phyloP scores from a whole-genome alignment of 2,329 filamentous ascomycete species.

The Ophiostoma sp. region DNA sequence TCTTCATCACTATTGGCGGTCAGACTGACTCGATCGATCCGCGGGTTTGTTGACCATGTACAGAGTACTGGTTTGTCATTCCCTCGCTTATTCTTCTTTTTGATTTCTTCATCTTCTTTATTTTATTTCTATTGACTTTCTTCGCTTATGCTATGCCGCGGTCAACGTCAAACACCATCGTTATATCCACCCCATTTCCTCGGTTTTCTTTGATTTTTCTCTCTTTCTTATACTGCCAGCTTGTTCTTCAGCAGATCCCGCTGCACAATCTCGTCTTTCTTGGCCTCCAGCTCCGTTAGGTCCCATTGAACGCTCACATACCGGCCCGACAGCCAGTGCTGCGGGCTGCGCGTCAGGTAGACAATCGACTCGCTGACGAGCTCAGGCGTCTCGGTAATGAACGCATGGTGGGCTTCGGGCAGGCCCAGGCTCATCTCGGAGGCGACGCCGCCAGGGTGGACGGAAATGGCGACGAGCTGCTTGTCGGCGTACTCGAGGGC shows the following conservation, averaged over 20 bases:
- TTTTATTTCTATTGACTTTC: background rate
- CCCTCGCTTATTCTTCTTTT: conserved; percentile 1
- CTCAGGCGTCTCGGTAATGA: conserved; percentile 41
- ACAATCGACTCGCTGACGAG: conserved; percentile 46
- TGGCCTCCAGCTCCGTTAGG: conserved; percentile 45
- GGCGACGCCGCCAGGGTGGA: conserved; percentile 44
- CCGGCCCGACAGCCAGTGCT: conserved; percentile 48
- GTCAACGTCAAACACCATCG: background rate
- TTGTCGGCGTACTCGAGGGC: conserved; percentile 52
- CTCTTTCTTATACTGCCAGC: background rate
- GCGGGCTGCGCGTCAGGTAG: conserved; percentile 44
- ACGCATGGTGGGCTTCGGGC: conserved; percentile 11
- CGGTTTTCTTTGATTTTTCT: background rate
- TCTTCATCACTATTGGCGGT: background rate
- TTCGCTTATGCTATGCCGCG: background rate
- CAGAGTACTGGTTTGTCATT: background rate
- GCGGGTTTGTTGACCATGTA: background rate
- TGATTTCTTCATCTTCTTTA: too few species aligned
- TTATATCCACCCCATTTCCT: background rate
- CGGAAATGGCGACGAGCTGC: conserved; percentile 43
- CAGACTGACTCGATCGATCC: background rate
- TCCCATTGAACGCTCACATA: conserved; percentile 50
- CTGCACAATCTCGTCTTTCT: conserved; percentile 44
- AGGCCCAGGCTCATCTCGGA: conserved; percentile 38
- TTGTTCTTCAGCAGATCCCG: conserved; percentile 11